A percentile compares a stretch with the other conserved stretches of the same genome.
phyloP scores from a whole-genome alignment of 2,329 filamentous ascomycete genomes.

The Metarhizium rileyi region DNA sequence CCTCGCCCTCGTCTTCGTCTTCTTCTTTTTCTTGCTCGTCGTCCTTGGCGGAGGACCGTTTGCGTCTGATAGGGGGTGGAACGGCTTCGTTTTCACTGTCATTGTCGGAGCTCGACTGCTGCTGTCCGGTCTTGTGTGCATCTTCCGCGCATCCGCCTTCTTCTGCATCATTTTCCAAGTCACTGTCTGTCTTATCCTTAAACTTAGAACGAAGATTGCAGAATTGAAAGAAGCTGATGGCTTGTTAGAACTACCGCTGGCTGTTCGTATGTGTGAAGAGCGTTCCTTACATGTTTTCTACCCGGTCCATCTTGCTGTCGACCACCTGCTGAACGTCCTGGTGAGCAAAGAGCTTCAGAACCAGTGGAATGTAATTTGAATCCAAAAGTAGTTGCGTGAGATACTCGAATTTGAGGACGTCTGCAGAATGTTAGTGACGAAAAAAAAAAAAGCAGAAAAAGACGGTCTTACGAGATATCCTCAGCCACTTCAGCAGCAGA shows the following conservation, averaged over 20 bases:
- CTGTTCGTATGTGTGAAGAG: background rate
- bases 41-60: conserved; percentile 33
- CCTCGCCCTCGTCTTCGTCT: conserved; percentile 16
- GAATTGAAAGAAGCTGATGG: conserved; percentile 74
- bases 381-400: conserved; percentile 87
- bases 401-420: conserved; percentile 93
- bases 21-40: conserved; percentile 14
- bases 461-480: conserved; percentile 67
- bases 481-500: conserved; percentile 91
- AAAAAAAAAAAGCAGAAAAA: background rate
- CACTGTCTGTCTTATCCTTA: conserved; percentile 23
- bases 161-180: conserved; percentile 16
- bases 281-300: conserved; percentile 61
- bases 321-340: conserved; percentile 89
- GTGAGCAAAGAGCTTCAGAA: conserved; percentile 87
- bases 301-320: conserved; percentile 72
- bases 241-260: conserved; percentile 4
- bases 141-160: conserved; percentile 10
- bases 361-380: conserved; percentile 86
- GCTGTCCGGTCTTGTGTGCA: conserved; percentile 17
- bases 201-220: conserved; percentile 60
- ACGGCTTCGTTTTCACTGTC: conserved; percentile 68
- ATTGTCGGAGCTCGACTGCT: conserved; percentile 20
- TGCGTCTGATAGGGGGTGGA: conserved; percentile 69
- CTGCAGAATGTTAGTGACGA: conserved; percentile 32